Conservation (phyloP, 371 early-diverging fungal species). For the Mortierella sp. region DNA sequence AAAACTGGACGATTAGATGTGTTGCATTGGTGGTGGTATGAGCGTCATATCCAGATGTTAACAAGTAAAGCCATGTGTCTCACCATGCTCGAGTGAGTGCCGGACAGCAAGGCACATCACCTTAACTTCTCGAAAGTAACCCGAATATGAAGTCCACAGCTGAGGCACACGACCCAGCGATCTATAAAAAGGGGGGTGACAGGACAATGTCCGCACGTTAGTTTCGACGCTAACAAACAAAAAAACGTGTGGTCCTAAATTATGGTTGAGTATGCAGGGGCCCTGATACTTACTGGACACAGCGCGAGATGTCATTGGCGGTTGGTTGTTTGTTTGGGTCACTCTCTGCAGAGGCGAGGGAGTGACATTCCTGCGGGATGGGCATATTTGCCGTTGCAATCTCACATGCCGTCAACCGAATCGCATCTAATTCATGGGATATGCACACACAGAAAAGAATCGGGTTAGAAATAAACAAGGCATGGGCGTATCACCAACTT, state of each 20-base stretch:
- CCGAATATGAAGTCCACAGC: constrained; percentile 55
- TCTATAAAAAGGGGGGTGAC: neutral
- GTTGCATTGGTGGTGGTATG: too few relatives aligned
- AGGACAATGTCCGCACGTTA: neutral
- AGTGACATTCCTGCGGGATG: constrained; percentile 37
- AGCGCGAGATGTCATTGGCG: constrained; percentile 10
- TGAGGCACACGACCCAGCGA: constrained; percentile 44
- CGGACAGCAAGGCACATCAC: constrained; percentile 44
- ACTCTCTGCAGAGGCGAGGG: neutral
- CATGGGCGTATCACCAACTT: neutral
- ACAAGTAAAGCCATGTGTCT: neutral
- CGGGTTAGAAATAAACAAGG: neutral
- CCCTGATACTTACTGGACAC: constrained; percentile 33
- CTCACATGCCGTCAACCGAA: constrained; percentile 45
- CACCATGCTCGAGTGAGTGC: constrained; percentile 44
- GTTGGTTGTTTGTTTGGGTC: neutral
- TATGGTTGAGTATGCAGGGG: neutral
- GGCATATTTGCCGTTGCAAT: constrained; percentile 50
- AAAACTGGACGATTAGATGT: neutral
- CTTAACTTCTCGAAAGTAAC: constrained; percentile 46
- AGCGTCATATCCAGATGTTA: too few relatives aligned
- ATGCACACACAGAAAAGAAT: neutral
- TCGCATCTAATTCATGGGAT: constrained; percentile 22
- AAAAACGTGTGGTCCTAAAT: neutral
- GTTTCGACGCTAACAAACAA: neutral